These are phyloP conservation scores for Erythrophleum ivorense DNA, from an alignment of 331 rosid genomes.

Conservation along the genomic window DNA sequence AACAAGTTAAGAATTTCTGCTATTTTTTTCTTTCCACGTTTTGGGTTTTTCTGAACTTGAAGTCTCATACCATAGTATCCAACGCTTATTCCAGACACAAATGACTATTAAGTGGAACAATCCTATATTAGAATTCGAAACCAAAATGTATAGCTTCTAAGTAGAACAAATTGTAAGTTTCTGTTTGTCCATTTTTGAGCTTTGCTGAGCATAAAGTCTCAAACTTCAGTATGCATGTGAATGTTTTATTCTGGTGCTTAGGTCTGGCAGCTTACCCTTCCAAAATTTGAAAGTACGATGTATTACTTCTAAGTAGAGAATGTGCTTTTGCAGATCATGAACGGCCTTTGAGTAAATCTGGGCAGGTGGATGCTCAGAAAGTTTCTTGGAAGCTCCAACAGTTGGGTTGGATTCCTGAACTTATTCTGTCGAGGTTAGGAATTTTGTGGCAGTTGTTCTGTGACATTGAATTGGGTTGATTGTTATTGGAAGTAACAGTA, in stretches of 20 bases:
- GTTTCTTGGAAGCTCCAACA: slow-evolving; percentile 75
- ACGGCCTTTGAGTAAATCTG: slow-evolving; percentile 87
- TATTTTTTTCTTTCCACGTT: not conserved
- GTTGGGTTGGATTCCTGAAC: slow-evolving; percentile 94
- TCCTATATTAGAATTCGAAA: slow-evolving; percentile 6
- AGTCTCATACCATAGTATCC: slow-evolving; percentile 3
- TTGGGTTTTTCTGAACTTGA: not conserved
- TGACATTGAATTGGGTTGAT: not conserved
- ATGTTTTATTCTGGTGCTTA: slow-evolving; percentile 11
- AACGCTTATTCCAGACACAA: not conserved
- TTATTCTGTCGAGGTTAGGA: slow-evolving; percentile 83
- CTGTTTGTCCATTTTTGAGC: slow-evolving; percentile 24
- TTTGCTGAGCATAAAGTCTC: slow-evolving; percentile 2
- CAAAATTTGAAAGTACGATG: slow-evolving; percentile 23
- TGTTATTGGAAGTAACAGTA: not conserved
- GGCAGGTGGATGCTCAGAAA: slow-evolving; percentile 69
- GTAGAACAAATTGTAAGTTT: not conserved
- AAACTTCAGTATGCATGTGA: slow-evolving; percentile 21
- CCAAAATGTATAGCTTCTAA: slow-evolving; percentile 14
- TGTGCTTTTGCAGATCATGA: slow-evolving; percentile 69
- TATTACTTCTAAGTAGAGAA: slow-evolving; percentile 21
- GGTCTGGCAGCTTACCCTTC: slow-evolving; percentile 7
- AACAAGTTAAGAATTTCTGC: not conserved
- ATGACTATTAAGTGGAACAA: not conserved
- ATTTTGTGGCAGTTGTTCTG: slow-evolving; percentile 21